Base-by-base conservation (phyloP, 805 yeast genomes). In the Candida berthetii region DNA sequence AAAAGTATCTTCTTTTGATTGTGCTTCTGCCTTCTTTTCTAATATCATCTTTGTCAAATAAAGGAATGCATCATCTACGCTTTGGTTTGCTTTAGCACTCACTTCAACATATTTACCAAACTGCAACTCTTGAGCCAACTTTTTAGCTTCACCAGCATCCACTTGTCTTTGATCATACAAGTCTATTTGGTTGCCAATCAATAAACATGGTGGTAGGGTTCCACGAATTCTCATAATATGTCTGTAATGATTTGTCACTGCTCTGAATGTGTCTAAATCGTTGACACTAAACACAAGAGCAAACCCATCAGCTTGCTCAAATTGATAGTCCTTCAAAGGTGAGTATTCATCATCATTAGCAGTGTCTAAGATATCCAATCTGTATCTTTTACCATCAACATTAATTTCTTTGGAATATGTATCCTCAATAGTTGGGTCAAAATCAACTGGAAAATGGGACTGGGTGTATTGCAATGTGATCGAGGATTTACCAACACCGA, bases 311-410 rank as follows among this genome's bases (percentile, higher is more conserved):
- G 53, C 52, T 32, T 54, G 48, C 18, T 38, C 38, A 10, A 44
- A 40, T 34, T 54, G 58, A 66, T 56, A 16, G 16, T 84, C 93
- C 45, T 76, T 65, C 70, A 76, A 60, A 27, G 88, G 83, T 35
- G 84, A 76, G 58, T 83, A 84, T 58, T 82, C 90, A 59, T 85
- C 93, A 65, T 82, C 89, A 25, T 85, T 85, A 7, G 89, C 90
- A 15, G 90, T 83, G 56, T 83, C 91, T 52, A 83, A 68, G 37
- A 83, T 76, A 55, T 82, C 85, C 38, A 76, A 50, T 10, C 72
- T 63, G 32, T 71, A 73, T 24, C 64, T 67, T 41, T 69, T 71
- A n/a, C 72, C 75, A 50, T 80, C 80, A 24, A 79, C 68, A 28
- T 62, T 64, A 48, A 80, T 69, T 39, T 71, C 74, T 50, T 76